These are phyloP conservation scores for Shiraia bambusicola DNA, from an alignment of 2,329 filamentous ascomycete genomes.

Conservation along the genomic window DNA sequence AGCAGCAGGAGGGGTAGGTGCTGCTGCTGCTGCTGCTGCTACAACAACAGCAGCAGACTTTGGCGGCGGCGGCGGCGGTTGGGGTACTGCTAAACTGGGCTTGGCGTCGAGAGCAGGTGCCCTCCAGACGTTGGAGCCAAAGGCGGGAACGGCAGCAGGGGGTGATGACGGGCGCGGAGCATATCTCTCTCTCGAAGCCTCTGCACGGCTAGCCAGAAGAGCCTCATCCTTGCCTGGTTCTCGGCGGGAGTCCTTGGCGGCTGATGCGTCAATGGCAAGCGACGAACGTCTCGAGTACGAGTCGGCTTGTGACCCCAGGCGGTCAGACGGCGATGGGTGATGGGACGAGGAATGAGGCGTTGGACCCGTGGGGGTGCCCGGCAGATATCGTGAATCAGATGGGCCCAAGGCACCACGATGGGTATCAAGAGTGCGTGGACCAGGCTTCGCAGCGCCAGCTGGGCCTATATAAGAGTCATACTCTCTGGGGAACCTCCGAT, in stretches of 20 bases:
- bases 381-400: slow-evolving; percentile 34
- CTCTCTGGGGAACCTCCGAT: slow-evolving; percentile 49
- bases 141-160: slow-evolving; percentile 59
- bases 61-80: slow-evolving; percentile 33
- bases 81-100: slow-evolving; percentile 15
- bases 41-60: slow-evolving; percentile 30
- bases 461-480: slow-evolving; percentile 47
- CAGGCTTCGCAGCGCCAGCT: slow-evolving; percentile 32
- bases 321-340: slow-evolving; percentile 37
- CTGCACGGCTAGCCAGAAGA: slow-evolving; percentile 48
- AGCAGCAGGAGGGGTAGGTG: slow-evolving; percentile 23
- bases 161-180: slow-evolving; percentile 53
- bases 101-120: slow-evolving; percentile 42
- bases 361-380: slow-evolving; percentile 38
- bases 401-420: slow-evolving; percentile 28
- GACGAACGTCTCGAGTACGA: slow-evolving; percentile 42
- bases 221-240: slow-evolving; percentile 49
- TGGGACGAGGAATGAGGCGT: slow-evolving; percentile 37
- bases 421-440: slow-evolving; percentile 32
- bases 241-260: slow-evolving; percentile 37
- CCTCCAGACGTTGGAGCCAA: slow-evolving; percentile 51
- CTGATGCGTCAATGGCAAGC: slow-evolving; percentile 36
- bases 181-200: slow-evolving; percentile 50
- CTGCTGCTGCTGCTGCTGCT: too few relatives aligned
- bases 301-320: slow-evolving; percentile 33